These are phyloP conservation scores for Exidia glandulosa DNA, from an alignment of 768 basidiomycete species.

Conservation along the genomic window DNA sequence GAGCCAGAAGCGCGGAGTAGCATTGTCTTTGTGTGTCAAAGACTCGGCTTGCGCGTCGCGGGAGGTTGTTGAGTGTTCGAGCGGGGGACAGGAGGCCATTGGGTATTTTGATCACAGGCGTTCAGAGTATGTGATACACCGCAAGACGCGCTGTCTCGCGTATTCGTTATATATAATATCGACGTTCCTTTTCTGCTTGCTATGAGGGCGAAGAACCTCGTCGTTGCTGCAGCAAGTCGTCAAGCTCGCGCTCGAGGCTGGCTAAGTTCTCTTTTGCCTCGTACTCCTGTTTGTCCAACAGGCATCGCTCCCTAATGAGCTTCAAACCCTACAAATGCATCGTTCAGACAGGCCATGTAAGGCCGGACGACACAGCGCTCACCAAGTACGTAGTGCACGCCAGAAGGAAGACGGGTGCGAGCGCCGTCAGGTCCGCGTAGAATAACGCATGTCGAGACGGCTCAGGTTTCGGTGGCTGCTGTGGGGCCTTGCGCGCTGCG, in stretches of 20 bases:
- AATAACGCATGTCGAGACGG: neutral
- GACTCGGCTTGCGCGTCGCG: neutral
- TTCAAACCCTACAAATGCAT: neutral
- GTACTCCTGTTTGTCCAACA: neutral
- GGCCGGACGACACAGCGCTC: neutral
- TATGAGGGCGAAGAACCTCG: neutral
- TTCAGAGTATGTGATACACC: no score
- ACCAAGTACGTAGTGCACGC: neutral
- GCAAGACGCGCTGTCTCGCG: no score
- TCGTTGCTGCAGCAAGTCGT: neutral
- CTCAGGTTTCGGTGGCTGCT: neutral
- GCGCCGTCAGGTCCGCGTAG: neutral
- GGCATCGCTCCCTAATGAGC: neutral
- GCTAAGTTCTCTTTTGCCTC: neutral
- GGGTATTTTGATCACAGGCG: no score
- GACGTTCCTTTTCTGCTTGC: no score
- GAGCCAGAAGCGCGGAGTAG: neutral
- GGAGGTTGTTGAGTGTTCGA: no score
- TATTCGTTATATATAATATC: no score
- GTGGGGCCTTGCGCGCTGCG: neutral
- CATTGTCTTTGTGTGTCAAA: neutral
- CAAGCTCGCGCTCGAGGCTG: neutral
- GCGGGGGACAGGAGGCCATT: no score
- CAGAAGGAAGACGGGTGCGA: neutral
- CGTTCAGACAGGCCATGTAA: neutral